Conservation (phyloP, 352 stramenopile species). For the Achlya hypogyna region DNA sequence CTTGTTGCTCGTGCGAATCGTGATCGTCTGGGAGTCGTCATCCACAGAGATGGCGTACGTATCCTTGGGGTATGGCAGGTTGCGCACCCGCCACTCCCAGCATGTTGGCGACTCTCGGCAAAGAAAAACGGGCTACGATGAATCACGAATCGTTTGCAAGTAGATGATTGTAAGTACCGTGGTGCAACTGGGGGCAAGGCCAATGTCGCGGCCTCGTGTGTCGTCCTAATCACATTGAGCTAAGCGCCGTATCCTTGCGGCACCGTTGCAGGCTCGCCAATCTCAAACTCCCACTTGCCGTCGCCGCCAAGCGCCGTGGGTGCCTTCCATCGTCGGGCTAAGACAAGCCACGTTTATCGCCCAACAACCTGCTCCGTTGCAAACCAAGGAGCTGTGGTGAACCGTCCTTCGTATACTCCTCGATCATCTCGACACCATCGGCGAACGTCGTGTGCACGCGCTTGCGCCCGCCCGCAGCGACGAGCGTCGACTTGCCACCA, state of each 20-base stretch:
- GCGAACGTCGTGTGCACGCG: constrained; percentile 17
- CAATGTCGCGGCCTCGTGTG: constrained; percentile 6
- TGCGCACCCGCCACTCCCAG: constrained; percentile 23
- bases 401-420: constrained; percentile 8
- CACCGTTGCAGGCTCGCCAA: constrained; percentile 18
- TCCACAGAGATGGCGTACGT: constrained; percentile 19
- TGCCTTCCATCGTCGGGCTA: constrained; percentile 16
- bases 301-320: constrained; percentile 10
- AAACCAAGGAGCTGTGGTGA: constrained; percentile 4
- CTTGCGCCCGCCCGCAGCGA: not conserved
- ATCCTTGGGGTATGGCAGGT: constrained; percentile 22
- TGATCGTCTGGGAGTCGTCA: constrained; percentile 11
- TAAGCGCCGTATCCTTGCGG: not conserved
- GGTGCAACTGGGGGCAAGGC: not conserved
- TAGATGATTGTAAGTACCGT: not conserved
- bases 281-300: constrained; percentile 16
- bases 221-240: too few species aligned
- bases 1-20: constrained; percentile 22
- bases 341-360: not conserved
- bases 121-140: constrained; percentile 11
- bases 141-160: not conserved
- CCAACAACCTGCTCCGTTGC: not conserved
- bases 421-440: constrained; percentile 17
- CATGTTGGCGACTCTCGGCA: not conserved
- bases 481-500: constrained; percentile 3